Evolutionary conservation across 768 basidiomycete genomes (phyloP), one percentile per base, ranked within the genome.

Genomic region (Postia placenta): DNA sequence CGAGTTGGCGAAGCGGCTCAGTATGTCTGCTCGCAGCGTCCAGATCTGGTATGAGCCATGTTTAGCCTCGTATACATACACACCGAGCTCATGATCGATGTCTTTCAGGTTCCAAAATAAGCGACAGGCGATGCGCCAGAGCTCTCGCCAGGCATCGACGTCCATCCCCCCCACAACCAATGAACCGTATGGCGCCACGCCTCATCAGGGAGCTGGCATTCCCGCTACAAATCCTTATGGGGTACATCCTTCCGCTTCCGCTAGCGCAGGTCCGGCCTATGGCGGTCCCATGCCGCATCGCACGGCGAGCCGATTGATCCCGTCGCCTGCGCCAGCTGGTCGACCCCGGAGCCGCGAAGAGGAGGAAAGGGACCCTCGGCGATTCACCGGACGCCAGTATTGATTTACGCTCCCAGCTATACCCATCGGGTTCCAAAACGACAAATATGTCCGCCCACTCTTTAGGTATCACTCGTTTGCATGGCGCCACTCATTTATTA

Each of bases 21-120:
- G 86, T 56, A 91, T 92, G 89, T 81, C 85, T 41, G 78, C 89
- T 35, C 71, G 89, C 54, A 88, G 85, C 55, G 89, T 92, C 50
- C 89, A 92, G 64, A 91, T 92, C 49, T 92, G 89, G 89, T 89
- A 39, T 47, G 40, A 50, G 47, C 7, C 45, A 50, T 33, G 55
- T 48, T 56, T 59, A 20, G 42, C 36, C 44, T 42, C 42, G 43
- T 54, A 56, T 40, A 55, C 56, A 44, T 41, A n/a, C n/a, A n/a
- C n/a, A n/a, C n/a, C n/a, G 47, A 50, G 54, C 45, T 51, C 51
- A 23, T 46, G 12, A 42, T 58, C 62, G 58, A 58, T 58, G 57
- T 47, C 48, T 45, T 48, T 55, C 65, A 90, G 87, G 87, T 90
- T 90, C 71, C 87, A 90, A 69, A 90, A 90, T 62, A 89, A 89